A percentile compares a stretch with the other conserved stretches of the same genome.
Evolutionary conservation across 768 basidiomycete species (phyloP).

Genomic region (Lactarius quietus): DNA sequence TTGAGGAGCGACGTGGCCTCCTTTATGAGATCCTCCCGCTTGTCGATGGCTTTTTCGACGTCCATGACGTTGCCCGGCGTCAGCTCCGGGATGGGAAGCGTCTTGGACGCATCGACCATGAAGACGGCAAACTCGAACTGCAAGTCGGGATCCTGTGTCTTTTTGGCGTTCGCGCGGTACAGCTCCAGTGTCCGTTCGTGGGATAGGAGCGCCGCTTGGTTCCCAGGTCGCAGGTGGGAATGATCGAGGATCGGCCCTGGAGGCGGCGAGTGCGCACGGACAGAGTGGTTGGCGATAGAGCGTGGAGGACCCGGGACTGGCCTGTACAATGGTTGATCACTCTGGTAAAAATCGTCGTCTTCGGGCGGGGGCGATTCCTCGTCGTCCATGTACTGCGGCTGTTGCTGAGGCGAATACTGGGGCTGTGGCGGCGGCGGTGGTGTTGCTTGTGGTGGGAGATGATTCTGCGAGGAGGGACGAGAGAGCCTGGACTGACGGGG

Average conservation of each 20-base stretch:
- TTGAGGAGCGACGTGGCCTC: conserved; percentile 88
- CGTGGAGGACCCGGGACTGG: conserved; percentile 18
- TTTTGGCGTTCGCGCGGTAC: conserved; percentile 97
- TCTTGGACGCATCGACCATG: conserved; percentile 97
- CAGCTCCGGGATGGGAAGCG: conserved; percentile 68
- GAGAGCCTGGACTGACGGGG: conserved; percentile 12
- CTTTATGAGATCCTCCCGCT: conserved; percentile 81
- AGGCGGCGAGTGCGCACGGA: conserved; percentile 65
- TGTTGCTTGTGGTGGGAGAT: background rate
- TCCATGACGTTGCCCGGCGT: conserved; percentile 74
- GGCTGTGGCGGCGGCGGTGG: background rate
- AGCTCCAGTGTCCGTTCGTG: conserved; percentile 96
- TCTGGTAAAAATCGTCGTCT: conserved; percentile 27
- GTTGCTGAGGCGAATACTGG: conserved; percentile 22
- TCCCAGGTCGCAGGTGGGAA: conserved; percentile 90
- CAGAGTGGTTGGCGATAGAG: conserved; percentile 51
- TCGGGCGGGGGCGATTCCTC: conserved; percentile 22
- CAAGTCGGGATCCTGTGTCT: conserved; percentile 95
- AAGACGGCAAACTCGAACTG: conserved; percentile 99
- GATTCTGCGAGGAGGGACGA: conserved; percentile 20
- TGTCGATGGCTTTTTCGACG: conserved; percentile 75
- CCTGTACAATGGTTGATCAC: conserved; percentile 9
- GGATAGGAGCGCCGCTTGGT: conserved; percentile 87
- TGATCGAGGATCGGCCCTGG: conserved; percentile 77
- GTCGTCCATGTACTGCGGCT: conserved; percentile 23